Conservation (phyloP, 2,329 filamentous ascomycete species). For the Thelonectria discophora region DNA sequence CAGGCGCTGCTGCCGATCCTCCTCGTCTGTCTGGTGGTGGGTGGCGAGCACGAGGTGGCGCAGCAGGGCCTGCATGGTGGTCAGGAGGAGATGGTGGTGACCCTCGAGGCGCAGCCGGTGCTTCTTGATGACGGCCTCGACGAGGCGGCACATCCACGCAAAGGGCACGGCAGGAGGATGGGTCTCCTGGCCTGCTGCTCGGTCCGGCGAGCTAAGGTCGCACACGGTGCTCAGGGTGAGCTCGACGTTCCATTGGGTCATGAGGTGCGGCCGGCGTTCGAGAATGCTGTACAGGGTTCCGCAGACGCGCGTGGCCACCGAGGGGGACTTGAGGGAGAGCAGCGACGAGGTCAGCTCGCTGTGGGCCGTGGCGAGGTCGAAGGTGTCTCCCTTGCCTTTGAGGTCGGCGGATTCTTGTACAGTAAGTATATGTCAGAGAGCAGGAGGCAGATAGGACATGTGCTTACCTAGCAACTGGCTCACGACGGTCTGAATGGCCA, state of each 20-base stretch:
- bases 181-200: conserved; percentile 32
- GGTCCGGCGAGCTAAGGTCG: conserved; percentile 44
- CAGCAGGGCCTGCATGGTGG: conserved; percentile 65
- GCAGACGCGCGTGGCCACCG: conserved; percentile 51
- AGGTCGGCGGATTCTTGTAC: conserved; percentile 42
- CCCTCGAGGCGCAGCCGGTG: conserved; percentile 69
- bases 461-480: conserved; percentile 51
- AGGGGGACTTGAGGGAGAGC: conserved; percentile 38
- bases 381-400: conserved; percentile 40
- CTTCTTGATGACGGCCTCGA: conserved; percentile 65
- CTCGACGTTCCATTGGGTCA: conserved; percentile 69
- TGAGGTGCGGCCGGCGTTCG: conserved; percentile 58
- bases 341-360: conserved; percentile 52
- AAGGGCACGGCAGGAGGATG: conserved; percentile 54
- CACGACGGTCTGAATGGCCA: conserved; percentile 56
- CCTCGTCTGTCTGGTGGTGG: conserved; percentile 19
- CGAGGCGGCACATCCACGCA: conserved; percentile 60
- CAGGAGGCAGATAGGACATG: neutral
- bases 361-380: conserved; percentile 54
- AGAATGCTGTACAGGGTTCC: conserved; percentile 57
- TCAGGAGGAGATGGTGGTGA: conserved; percentile 67
- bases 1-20: conserved; percentile 34
- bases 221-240: conserved; percentile 58
- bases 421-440: conserved; percentile 21
- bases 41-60: conserved; percentile 57